These are phyloP conservation scores for Chaetomium strumarium DNA, from an alignment of 2,329 filamentous ascomycete species.

Conservation along the genomic window DNA sequence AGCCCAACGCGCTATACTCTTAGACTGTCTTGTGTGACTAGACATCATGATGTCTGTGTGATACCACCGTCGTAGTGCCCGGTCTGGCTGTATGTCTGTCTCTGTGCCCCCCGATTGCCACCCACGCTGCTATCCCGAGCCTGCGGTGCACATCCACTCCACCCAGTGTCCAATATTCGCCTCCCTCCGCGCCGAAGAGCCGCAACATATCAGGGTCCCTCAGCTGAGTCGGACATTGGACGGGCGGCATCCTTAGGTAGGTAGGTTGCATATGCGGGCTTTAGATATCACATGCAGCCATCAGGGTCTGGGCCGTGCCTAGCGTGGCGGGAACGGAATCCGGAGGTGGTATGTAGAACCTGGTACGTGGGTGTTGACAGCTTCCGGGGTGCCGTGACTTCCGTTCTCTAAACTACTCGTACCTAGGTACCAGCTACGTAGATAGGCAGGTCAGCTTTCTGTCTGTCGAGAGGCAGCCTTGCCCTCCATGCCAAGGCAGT, in stretches of 20 bases:
- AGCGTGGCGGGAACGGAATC: neutral
- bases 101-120: too few relatives aligned
- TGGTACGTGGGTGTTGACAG: neutral
- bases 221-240: neutral
- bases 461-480: too few relatives aligned
- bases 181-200: neutral
- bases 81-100: too few relatives aligned
- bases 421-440: too few relatives aligned
- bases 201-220: neutral
- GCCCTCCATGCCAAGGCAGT: neutral
- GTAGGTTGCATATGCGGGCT: constrained; percentile 10
- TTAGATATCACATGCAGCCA: constrained; percentile 19
- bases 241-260: neutral
- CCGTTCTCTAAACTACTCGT: too few relatives aligned
- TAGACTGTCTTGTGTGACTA: neutral
- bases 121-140: too few relatives aligned
- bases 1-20: too few relatives aligned
- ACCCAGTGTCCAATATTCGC: too few relatives aligned
- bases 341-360: too few relatives aligned
- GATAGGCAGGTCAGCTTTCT: too few relatives aligned
- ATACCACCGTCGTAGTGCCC: neutral
- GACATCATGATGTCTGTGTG: neutral
- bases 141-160: too few relatives aligned
- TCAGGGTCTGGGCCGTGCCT: neutral
- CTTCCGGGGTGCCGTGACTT: neutral